Percentiles rank a stretch among this genome's conserved stretches.
Evolutionary conservation across 2,329 filamentous ascomycete genomes (phyloP).

Genomic region (Pseudogymnoascus sp.): DNA sequence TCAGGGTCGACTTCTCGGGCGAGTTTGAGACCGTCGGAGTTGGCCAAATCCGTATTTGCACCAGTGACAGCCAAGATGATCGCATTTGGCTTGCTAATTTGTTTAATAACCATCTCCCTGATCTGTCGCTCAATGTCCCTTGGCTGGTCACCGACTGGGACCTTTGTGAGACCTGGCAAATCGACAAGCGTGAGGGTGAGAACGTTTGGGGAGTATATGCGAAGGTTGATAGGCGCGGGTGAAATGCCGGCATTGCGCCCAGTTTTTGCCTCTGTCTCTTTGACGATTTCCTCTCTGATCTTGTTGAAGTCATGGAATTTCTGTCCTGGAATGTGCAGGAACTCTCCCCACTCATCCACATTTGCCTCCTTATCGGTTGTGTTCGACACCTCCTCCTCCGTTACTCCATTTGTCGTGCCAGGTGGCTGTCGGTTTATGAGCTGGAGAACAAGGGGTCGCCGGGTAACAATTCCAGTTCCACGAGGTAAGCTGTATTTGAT

Average conservation of each 20-base stretch:
- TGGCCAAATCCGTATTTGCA: conserved; percentile 95
- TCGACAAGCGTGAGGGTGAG: conserved; percentile 94
- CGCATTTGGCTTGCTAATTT: conserved; percentile 96
- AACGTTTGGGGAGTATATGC: conserved; percentile 97
- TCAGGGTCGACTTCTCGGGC: conserved; percentile 95
- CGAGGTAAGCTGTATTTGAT: conserved; percentile 67
- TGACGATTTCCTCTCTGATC: conserved; percentile 94
- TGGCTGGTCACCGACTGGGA: conserved; percentile 92
- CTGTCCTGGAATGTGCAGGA: conserved; percentile 92
- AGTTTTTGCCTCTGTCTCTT: conserved; percentile 94
- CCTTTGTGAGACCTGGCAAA: conserved; percentile 91
- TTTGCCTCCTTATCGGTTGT: conserved; percentile 83
- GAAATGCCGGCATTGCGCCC: conserved; percentile 96
- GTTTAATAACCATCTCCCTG: conserved; percentile 95
- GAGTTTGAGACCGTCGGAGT: conserved; percentile 94
- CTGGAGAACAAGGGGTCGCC: conserved; percentile 91
- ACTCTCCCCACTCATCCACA: conserved; percentile 95
- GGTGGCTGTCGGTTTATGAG: conserved; percentile 80
- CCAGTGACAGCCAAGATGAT: conserved; percentile 96
- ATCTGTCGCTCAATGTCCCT: conserved; percentile 96
- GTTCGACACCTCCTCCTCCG: conserved; percentile 52
- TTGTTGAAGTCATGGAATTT: conserved; percentile 98
- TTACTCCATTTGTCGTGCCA: conserved; percentile 64
- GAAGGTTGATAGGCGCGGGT: conserved; percentile 90
- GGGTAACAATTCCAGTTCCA: conserved; percentile 94